These are phyloP conservation scores for Sutorius australiensis DNA, from an alignment of 768 basidiomycete species.

Conservation along the genomic window DNA sequence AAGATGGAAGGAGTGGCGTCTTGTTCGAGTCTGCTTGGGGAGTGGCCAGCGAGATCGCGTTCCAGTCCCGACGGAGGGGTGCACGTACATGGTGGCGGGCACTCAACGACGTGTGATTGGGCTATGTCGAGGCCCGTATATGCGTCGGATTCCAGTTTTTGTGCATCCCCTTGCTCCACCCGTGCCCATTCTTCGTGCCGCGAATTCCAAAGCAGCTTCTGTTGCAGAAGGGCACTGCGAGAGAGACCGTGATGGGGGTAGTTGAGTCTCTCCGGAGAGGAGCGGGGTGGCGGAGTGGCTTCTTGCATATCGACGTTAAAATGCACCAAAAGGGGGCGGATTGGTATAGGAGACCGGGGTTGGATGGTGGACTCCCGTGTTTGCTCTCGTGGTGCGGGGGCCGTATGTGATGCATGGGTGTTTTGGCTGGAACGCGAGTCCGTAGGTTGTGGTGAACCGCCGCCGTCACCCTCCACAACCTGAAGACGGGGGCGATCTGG, in stretches of 20 bases:
- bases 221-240: conserved; percentile 52
- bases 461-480: background rate
- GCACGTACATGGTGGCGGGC: conserved; percentile 18
- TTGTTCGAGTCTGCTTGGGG: conserved; percentile 6
- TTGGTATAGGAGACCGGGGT: conserved; percentile 22
- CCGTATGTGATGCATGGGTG: conserved; percentile 2
- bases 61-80: conserved; percentile 30
- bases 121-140: conserved; percentile 24
- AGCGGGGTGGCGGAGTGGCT: conserved; percentile 1
- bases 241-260: conserved; percentile 63
- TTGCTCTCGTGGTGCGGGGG: conserved; percentile 10
- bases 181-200: conserved; percentile 49
- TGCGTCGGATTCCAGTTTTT: conserved; percentile 12
- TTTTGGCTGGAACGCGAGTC: conserved; percentile 17
- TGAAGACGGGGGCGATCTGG: background rate
- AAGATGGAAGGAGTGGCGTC: conserved; percentile 33
- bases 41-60: conserved; percentile 21
- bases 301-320: conserved; percentile 1
- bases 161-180: conserved; percentile 4
- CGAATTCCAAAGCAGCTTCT: conserved; percentile 60
- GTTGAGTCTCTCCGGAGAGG: conserved; percentile 35
- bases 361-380: conserved; percentile 14
- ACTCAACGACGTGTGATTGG: background rate
- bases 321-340: conserved; percentile 13
- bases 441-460: conserved; percentile 4